These are phyloP conservation scores for Cronartium ribicola DNA, from an alignment of 1,284 basidiomycete genomes.

Conservation along the genomic window DNA sequence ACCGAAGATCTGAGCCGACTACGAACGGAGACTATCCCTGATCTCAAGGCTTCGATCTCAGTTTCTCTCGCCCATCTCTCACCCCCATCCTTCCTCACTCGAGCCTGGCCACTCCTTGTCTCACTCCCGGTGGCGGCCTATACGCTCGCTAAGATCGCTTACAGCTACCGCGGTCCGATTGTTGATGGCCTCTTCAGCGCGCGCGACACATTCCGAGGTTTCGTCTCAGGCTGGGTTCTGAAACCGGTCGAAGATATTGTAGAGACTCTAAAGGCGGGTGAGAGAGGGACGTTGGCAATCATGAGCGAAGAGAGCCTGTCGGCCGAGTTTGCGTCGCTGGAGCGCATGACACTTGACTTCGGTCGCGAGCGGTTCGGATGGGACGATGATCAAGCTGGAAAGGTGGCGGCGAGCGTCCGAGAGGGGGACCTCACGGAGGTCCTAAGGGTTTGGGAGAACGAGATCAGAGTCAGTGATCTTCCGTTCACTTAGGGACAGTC, in stretches of 20 bases:
- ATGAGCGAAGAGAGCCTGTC: conserved; percentile 68
- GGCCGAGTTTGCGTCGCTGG: conserved; percentile 59
- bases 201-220: conserved; percentile 67
- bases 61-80: not conserved
- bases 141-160: conserved; percentile 13
- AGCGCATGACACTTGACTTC: conserved; percentile 84
- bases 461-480: conserved; percentile 62
- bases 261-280: conserved; percentile 74
- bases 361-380: conserved; percentile 73
- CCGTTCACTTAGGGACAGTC: not conserved
- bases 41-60: not conserved
- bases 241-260: conserved; percentile 78
- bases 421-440: conserved; percentile 83
- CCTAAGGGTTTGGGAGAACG: conserved; percentile 81
- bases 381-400: conserved; percentile 61
- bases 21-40: conserved; percentile 5
- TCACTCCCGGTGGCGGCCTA: conserved; percentile 20
- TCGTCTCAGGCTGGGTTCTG: conserved; percentile 78
- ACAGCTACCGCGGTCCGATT: conserved; percentile 15
- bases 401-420: conserved; percentile 65
- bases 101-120: conserved; percentile 28
- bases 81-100: conserved; percentile 19
- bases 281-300: conserved; percentile 64
- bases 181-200: conserved; percentile 45
- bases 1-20: conserved; percentile 23